Percentiles rank a stretch among this genome's conserved stretches.
phyloP scores from a whole-genome alignment of 768 basidiomycete species.

The Megacollybia marginata region DNA sequence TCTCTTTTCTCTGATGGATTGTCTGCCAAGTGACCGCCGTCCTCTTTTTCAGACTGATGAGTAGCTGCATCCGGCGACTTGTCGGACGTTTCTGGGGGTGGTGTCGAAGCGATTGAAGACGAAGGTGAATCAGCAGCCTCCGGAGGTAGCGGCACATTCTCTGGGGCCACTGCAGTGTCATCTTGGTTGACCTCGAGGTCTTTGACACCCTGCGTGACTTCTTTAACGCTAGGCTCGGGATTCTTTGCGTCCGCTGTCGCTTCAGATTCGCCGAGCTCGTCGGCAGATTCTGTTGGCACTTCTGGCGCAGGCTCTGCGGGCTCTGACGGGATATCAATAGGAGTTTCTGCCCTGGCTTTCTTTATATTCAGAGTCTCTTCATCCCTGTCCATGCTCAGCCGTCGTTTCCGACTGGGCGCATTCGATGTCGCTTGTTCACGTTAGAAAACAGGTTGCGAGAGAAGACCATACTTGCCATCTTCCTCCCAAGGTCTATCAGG shows the following conservation, averaged over 20 bases:
- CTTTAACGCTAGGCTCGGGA: constrained; percentile 26
- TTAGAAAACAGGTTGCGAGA: constrained; percentile 2
- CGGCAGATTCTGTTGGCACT: no score
- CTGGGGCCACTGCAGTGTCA: constrained; percentile 16
- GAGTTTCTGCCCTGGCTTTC: constrained; percentile 2
- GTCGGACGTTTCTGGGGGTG: constrained; percentile 11
- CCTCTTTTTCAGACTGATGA: background rate
- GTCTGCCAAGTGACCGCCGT: background rate
- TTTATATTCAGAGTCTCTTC: constrained; percentile 13
- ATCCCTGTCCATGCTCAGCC: constrained; percentile 25
- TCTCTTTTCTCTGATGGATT: background rate
- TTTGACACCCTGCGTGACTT: constrained; percentile 38
- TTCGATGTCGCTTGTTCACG: constrained; percentile 35
- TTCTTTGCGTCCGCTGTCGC: no score
- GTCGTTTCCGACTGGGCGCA: constrained; percentile 40
- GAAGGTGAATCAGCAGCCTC: constrained; percentile 21
- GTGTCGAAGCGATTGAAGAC: constrained; percentile 13
- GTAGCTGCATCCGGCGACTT: background rate
- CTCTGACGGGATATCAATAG: background rate
- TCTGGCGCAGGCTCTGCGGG: background rate
- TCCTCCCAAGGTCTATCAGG: constrained; percentile 44
- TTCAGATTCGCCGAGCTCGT: no score
- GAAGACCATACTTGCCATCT: constrained; percentile 28
- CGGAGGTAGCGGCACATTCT: constrained; percentile 31
- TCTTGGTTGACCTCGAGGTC: constrained; percentile 29